Base-by-base conservation (phyloP, 371 early-diverging fungal species). In the Actinomortierella ambigua region DNA sequence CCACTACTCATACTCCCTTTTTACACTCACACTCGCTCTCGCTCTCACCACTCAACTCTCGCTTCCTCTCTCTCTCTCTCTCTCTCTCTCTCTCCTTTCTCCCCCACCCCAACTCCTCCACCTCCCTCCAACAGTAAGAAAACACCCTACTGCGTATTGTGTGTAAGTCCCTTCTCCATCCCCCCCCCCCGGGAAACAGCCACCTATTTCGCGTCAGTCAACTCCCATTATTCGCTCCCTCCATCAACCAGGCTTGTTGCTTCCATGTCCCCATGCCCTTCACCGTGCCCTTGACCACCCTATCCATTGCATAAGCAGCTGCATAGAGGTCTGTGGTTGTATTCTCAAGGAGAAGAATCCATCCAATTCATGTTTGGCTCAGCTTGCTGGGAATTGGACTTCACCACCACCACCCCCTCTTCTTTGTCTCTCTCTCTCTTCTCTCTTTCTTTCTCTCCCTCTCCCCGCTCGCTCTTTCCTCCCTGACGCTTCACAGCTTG, bases 31-130 rank as follows among this genome's bases (percentile, higher is more conserved):
- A 24, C 29, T 39, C 24, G 23, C 22, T 39, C 24, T 4, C n/a
- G 29, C n/a, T 22, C 50, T 20, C 50, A 15, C 42, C 34, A 39
- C 46, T 34, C 34, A 43, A 2, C 46, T 50, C 47, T 51, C 43
- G 2, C 52, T 20, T 15, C 15, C 13, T 46, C 29, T 29, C 4
- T n/a, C 15, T 20, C 48, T 20, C n/a, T 42, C 23, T 39, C 2
- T 17, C 13, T 34, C 39, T 47, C 48, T 47, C 26, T 40, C 13
- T 34, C 47, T 47, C 39, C 48, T 23, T 48, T 44, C 42, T 42
- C 52, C 17, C n/a, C 27, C 29, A 40, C 29, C 14, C 40, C 22
- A n/a, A 20, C 55, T 50, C 20, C 49, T 28, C 50, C 41, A 27
- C 43, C 34, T 34, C 11, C 34, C 34, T 34, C 34, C 34, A 34